Evolutionary conservation across 768 basidiomycete genomes (phyloP).

Genomic region (Dendrothele bispora): DNA sequence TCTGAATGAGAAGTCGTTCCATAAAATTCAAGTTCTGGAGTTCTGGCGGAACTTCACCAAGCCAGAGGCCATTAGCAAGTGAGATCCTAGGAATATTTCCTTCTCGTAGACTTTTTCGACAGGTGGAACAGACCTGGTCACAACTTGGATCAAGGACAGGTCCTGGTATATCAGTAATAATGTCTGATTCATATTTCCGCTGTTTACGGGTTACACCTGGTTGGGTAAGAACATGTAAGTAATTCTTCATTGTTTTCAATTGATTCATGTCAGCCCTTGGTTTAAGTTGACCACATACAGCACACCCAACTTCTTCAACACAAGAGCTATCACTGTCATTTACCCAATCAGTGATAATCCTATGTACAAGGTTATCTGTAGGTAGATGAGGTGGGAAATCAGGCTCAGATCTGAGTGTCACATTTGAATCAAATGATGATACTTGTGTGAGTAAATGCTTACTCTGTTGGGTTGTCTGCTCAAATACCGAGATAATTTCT

Average conservation of each 20-base stretch:
- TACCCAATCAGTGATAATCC: no score
- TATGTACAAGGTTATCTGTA: no score
- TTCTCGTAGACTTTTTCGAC: background rate
- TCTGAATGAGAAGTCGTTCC: slow-evolving; percentile 18
- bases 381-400: no score
- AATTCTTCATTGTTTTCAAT: background rate
- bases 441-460: no score
- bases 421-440: no score
- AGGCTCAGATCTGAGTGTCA: no score
- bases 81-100: slow-evolving; percentile 9
- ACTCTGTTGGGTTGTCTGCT: no score
- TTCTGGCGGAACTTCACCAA: slow-evolving; percentile 19
- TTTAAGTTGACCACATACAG: slow-evolving; percentile 1
- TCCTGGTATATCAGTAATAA: background rate
- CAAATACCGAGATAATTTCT: no score
- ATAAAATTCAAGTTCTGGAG: slow-evolving; percentile 12
- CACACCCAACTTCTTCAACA: slow-evolving; percentile 5
- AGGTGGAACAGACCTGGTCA: background rate
- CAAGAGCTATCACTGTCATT: no score
- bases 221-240: background rate
- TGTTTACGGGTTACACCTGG: no score
- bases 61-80: slow-evolving; percentile 24
- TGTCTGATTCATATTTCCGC: background rate
- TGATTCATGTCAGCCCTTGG: background rate
- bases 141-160: background rate